Evolutionary conservation across 2,329 filamentous ascomycete species (phyloP), one percentile per base, ranked within the genome.

Genomic region (Rhexocercosporidium sp.): DNA sequence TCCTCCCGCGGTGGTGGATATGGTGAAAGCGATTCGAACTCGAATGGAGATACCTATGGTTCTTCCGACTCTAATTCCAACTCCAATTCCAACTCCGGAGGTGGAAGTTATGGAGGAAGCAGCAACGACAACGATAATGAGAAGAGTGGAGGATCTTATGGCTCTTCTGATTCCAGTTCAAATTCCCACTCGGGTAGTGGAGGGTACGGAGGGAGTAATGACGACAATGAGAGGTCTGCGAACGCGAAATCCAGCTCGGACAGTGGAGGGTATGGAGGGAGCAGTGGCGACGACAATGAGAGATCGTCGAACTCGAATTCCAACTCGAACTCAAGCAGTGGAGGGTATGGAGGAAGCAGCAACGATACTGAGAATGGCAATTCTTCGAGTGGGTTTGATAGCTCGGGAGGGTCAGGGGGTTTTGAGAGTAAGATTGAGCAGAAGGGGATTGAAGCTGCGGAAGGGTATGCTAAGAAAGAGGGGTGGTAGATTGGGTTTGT

Each of bases 401-500:
- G 34, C 9, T 64, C 60, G 7, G 54, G 60, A 18, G 59, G 59
- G 34, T 66, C 63, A 4, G 67, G 60, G 6, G n/a, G 27, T 3
- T 56, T 54, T 18, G 56, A 57, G 34, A 41, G 31, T 29, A 37
- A 64, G 41, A 27, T 66, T 25, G 64, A 66, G 44, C 64, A 64
- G 60, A 66, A 66, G 63, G 56, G 64, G 1, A 56, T 66, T 20
- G 59, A 65, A 46, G 67, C 67, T 59, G 67, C 56, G 18, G 64
- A 69, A 25, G 60, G 64, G 3, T 64, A 56, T 44, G 60, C 59
- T 18, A 57, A 66, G 47, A 64, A 69, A 56, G 46, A 69, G 29
- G 62, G 64, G n/a, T 67, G 65, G 65, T 67, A 67, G 29, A 66
- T 51, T n/a, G n/a, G n/a, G n/a, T n/a, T n/a, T n/a, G n/a, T n/a